Evolutionary conservation across 2,329 filamentous ascomycete species (phyloP).

Genomic region (Neofusicoccum umdonicola): DNA sequence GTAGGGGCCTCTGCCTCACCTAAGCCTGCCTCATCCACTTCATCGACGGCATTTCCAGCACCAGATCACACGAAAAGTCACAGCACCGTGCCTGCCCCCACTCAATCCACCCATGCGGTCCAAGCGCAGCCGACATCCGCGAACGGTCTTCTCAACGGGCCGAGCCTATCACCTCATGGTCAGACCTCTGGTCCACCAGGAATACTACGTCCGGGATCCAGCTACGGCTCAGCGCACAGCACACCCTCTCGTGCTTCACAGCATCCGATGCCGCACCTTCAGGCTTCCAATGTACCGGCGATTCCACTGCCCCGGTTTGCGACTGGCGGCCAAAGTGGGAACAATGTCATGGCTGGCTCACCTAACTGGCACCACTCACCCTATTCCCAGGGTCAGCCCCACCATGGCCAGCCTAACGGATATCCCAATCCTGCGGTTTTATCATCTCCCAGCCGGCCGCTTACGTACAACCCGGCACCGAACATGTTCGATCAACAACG

Average conservation of each 20-base stretch:
- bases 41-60: constrained; percentile 20
- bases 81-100: background rate
- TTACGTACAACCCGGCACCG: constrained; percentile 28
- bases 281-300: background rate
- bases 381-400: background rate
- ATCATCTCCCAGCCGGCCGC: background rate
- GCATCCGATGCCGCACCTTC: background rate
- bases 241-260: background rate
- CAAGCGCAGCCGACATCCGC: constrained; percentile 22
- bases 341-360: background rate
- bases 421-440: background rate
- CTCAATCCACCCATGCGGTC: background rate
- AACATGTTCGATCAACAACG: constrained; percentile 36
- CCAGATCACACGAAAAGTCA: constrained; percentile 25
- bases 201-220: background rate
- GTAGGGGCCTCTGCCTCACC: constrained; percentile 52
- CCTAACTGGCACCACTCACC: background rate
- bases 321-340: background rate
- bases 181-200: constrained; percentile 42
- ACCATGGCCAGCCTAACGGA: constrained; percentile 6
- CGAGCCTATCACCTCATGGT: constrained; percentile 45
- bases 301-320: constrained; percentile 8
- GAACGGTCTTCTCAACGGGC: constrained; percentile 40
- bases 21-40: constrained; percentile 20
- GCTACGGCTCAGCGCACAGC: constrained; percentile 10